A percentile compares a stretch with the other conserved stretches of the same genome.
Conservation (phyloP, 2,329 filamentous ascomycete species). For the Claviceps digitariae region DNA sequence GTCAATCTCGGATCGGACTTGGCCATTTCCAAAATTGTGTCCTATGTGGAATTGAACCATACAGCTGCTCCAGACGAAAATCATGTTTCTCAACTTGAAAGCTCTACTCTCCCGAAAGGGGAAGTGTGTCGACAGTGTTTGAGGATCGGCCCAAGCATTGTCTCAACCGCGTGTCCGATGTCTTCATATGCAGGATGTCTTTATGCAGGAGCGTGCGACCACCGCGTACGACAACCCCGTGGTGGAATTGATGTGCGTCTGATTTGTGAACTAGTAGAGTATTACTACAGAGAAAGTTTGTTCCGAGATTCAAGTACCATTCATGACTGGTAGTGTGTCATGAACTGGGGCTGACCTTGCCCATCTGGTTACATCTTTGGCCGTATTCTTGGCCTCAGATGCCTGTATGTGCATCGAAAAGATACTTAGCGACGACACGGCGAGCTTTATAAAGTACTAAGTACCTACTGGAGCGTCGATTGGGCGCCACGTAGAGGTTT, state of each 20-base stretch:
- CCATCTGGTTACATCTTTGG: conserved; percentile 4
- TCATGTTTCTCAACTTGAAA: background rate
- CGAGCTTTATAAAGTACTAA: background rate
- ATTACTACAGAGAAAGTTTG: background rate
- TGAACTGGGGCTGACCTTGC: background rate
- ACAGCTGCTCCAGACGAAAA: background rate
- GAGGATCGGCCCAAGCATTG: background rate
- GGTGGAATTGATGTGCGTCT: background rate
- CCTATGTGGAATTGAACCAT: background rate
- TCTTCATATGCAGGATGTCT: background rate
- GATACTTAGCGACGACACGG: background rate
- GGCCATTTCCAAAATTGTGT: background rate
- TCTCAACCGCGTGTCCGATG: background rate
- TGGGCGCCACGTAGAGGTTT: background rate
- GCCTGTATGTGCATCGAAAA: background rate
- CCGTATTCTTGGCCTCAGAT: conserved; percentile 2
- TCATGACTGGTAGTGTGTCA: background rate
- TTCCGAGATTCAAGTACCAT: background rate
- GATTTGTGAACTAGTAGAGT: background rate
- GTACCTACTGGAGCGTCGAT: background rate
- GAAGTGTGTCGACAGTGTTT: background rate
- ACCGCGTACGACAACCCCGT: background rate
- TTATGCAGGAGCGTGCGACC: background rate
- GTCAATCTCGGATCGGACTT: background rate
- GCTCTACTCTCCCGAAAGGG: background rate